A percentile compares a stretch with the other conserved stretches of the same genome.
Conservation (phyloP, 805 yeast genomes). For the Metschnikowia cerradonensis region DNA sequence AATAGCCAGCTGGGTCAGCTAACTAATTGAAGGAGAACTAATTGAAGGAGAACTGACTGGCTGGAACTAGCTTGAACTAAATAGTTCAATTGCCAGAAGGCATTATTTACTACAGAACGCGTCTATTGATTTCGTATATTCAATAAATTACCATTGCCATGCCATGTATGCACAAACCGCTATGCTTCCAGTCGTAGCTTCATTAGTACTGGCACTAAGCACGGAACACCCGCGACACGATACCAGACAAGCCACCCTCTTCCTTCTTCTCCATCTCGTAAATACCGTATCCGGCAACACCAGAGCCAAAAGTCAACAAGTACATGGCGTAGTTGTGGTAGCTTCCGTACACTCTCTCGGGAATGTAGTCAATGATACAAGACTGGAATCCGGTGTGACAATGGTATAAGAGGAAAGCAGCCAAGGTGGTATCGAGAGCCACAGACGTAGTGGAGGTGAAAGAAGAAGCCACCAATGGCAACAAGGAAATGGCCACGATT, state of each 20-base stretch:
- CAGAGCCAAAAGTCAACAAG: constrained; percentile 59
- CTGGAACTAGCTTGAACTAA: neutral
- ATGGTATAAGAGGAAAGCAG: constrained; percentile 57
- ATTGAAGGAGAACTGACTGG: too few relatives aligned
- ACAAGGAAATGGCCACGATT: constrained; percentile 52
- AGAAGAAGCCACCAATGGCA: constrained; percentile 63
- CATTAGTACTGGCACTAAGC: constrained; percentile 20
- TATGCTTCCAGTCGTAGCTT: neutral
- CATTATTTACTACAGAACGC: too few relatives aligned
- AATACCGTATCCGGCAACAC: constrained; percentile 65
- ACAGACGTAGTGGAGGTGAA: constrained; percentile 50
- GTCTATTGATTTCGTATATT: constrained; percentile 1
- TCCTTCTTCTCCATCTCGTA: constrained; percentile 63
- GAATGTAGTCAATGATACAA: constrained; percentile 77
- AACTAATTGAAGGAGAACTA: too few relatives aligned
- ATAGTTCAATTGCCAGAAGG: neutral
- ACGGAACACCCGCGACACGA: constrained; percentile 38
- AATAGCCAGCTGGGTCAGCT: neutral
- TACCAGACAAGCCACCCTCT: constrained; percentile 54
- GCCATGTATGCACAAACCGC: constrained; percentile 1
- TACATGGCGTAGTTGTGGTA: constrained; percentile 60
- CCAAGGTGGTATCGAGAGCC: constrained; percentile 53
- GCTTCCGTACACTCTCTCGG: constrained; percentile 65
- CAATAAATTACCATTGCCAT: constrained; percentile 2
- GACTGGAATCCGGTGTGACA: constrained; percentile 69